Conservation (phyloP, 768 basidiomycete genomes). For the Mycena alexandri region DNA sequence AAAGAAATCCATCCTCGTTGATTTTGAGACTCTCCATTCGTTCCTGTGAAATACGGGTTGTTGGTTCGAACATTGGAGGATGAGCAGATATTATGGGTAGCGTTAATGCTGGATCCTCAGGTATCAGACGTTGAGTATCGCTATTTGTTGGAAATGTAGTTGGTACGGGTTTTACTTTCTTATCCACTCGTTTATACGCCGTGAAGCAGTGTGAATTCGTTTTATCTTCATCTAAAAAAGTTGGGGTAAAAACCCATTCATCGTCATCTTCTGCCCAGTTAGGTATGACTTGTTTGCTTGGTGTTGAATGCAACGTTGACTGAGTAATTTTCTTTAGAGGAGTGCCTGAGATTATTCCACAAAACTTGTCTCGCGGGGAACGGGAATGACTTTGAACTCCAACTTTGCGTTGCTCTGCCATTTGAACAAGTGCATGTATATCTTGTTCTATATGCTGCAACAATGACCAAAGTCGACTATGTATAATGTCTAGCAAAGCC, state of each 20-base stretch:
- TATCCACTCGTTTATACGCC: constrained; percentile 2
- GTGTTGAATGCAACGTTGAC: too few species aligned
- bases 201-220: neutral
- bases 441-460: neutral
- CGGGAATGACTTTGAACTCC: too few species aligned
- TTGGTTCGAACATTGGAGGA: neutral
- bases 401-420: too few species aligned
- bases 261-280: neutral
- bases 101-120: neutral
- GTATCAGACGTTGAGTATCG: neutral
- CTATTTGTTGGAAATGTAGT: neutral
- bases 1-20: neutral
- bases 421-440: neutral
- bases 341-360: too few species aligned
- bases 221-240: neutral
- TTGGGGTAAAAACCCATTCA: neutral
- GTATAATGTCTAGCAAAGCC: neutral
- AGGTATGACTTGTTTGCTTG: too few species aligned
- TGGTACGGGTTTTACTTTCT: neutral
- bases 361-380: too few species aligned
- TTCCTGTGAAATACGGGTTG: neutral
- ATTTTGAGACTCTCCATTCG: constrained; percentile 2
- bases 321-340: too few species aligned
- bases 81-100: neutral
- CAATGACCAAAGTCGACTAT: too few species aligned